Conservation (phyloP, 805 yeast genomes). For the Metschnikowia matae region DNA sequence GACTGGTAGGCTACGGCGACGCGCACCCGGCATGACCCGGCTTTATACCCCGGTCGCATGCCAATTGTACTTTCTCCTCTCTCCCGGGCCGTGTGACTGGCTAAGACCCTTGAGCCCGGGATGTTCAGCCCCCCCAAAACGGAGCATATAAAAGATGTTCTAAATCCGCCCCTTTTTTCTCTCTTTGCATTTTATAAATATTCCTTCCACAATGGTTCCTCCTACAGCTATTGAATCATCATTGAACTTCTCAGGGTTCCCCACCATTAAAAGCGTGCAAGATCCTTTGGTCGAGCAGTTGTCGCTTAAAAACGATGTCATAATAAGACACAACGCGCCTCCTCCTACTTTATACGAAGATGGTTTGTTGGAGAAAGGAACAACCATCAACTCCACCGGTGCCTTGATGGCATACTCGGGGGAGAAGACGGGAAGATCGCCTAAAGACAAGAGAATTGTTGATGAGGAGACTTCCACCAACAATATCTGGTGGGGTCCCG, state of each 20-base stretch:
- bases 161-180: conserved; percentile 6
- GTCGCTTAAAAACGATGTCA: conserved; percentile 54
- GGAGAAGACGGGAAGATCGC: conserved; percentile 94
- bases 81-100: conserved; percentile 7
- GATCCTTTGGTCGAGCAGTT: conserved; percentile 42
- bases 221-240: conserved; percentile 45
- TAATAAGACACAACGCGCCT: conserved; percentile 85
- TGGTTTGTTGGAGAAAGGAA: conserved; percentile 83
- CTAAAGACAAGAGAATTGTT: conserved; percentile 96
- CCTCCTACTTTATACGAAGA: conserved; percentile 93
- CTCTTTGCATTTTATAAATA: not conserved
- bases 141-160: conserved; percentile 8
- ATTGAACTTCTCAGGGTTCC: conserved; percentile 36
- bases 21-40: conserved; percentile 11
- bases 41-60: conserved; percentile 11
- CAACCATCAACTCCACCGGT: conserved; percentile 88
- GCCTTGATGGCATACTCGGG: conserved; percentile 96
- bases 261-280: conserved; percentile 35
- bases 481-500: conserved; percentile 99
- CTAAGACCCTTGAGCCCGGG: conserved; percentile 8
- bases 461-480: conserved; percentile 84
- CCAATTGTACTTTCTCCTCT: conserved; percentile 8
- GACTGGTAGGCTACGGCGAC: conserved; percentile 2
- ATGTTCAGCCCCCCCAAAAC: not conserved
- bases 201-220: conserved; percentile 33